A percentile compares a stretch with the other conserved stretches of the same genome.
These are phyloP conservation scores for Shiraia bambusicola DNA, from an alignment of 2,329 filamentous ascomycete genomes.

Conservation along the genomic window DNA sequence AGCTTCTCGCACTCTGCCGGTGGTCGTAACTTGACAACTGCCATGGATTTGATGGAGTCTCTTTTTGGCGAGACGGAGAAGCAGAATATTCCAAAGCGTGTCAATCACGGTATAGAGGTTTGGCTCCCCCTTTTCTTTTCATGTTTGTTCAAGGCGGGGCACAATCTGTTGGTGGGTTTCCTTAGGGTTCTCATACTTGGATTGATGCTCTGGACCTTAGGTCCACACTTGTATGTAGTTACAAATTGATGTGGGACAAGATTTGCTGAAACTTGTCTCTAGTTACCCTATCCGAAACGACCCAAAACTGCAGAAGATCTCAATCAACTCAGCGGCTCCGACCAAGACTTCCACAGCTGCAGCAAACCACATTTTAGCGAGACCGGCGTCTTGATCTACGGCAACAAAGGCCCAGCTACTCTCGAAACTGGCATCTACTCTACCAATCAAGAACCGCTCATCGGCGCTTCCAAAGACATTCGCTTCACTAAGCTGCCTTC, in stretches of 20 bases:
- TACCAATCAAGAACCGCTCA: conserved; percentile 59
- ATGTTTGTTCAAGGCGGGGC: conserved; percentile 25
- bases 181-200: conserved; percentile 35
- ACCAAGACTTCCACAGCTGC: conserved; percentile 69
- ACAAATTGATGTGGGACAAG: conserved; percentile 45
- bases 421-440: conserved; percentile 54
- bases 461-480: conserved; percentile 65
- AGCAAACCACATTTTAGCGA: conserved; percentile 80
- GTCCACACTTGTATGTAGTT: conserved; percentile 47
- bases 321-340: conserved; percentile 62
- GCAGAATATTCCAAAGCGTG: conserved; percentile 52
- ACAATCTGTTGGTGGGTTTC: conserved; percentile 48
- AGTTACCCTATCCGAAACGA: conserved; percentile 87
- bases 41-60: conserved; percentile 95
- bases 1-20: conserved; percentile 35
- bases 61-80: conserved; percentile 70
- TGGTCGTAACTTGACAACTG: conserved; percentile 71
- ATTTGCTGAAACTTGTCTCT: conserved; percentile 47
- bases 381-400: conserved; percentile 70
- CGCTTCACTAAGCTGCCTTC: conserved; percentile 65
- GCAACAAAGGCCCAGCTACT: conserved; percentile 48
- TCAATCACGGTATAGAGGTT: conserved; percentile 80
- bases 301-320: conserved; percentile 67
- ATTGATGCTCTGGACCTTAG: conserved; percentile 32
- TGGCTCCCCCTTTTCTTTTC: conserved; percentile 58